Base-by-base conservation (phyloP, 164 flowering plant species). In the Tinospora cordifolia region DNA sequence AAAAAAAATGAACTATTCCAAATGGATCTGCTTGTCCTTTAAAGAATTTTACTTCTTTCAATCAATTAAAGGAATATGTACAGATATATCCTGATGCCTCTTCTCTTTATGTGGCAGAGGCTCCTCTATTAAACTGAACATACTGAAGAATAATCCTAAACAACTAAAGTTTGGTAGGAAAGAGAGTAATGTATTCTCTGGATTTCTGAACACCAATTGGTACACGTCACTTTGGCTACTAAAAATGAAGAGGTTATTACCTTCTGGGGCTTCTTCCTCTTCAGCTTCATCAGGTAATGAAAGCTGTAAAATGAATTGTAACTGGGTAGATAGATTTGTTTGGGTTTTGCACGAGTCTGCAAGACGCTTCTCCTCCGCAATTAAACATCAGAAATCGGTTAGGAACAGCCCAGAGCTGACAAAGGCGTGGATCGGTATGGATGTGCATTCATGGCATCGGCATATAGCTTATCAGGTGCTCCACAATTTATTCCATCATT, bases 361-460 rank as follows among this genome's bases (percentile, higher is more conserved):
- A 14, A 75, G 78, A 58, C 83, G 88, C 74, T 89, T 89, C 76
- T 83, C 84, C 0, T 36, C 44, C 54, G 79, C 82, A 3, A 76
- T 81, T 65, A 77, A 82, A 75, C 70, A 75, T 11, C 81, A 79
- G 75, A 79, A 73, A 51, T 66, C 81, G 59, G 68, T 70, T 49
- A 74, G 81, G 79, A 80, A 76, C 14, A 69, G 80, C 58, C 68
- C 87, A 41, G 83, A 79, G 74, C 81, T 89, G 69, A 76, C 90
- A 14, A 84, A 77, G 79, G 94, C 94, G 19, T 89, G 91, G 90
- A 63, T 76, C 46, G 94, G 90, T 51, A 82, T 84, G 65, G 91
- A 87, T 79, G 87, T 86, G 54, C 82, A 85, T 79, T 80, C 81
- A 26, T 87, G 94, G 94, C 90, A 87, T 68, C 84, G 72, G 72